Percentiles rank a stretch among this genome's conserved stretches.
phyloP scores from a whole-genome alignment of 2,329 filamentous ascomycete species.

The Exserohilum rostratum region DNA sequence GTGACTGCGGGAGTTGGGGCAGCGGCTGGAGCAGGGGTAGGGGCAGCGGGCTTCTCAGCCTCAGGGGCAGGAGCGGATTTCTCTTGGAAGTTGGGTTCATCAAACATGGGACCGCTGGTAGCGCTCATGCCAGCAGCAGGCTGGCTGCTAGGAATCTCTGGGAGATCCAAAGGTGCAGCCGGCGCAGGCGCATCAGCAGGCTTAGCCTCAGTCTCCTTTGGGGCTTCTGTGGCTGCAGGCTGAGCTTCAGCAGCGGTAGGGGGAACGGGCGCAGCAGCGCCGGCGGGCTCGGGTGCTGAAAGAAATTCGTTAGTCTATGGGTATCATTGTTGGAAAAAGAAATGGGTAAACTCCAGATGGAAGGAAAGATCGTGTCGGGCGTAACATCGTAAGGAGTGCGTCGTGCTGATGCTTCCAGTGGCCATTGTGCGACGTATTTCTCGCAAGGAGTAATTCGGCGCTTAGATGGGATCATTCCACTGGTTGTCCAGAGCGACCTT shows the following conservation, averaged over 20 bases:
- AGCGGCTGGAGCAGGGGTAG: slow-evolving; percentile 20
- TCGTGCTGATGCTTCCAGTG: neutral
- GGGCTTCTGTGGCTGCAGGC: slow-evolving; percentile 23
- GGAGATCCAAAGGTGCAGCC: slow-evolving; percentile 24
- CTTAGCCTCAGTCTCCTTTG: slow-evolving; percentile 27
- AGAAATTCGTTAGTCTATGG: slow-evolving; percentile 31
- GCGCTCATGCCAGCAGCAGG: slow-evolving; percentile 48
- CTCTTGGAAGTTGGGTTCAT: slow-evolving; percentile 39
- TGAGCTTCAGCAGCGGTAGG: slow-evolving; percentile 37
- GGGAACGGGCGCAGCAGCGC: slow-evolving; percentile 37
- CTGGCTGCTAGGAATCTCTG: slow-evolving; percentile 33
- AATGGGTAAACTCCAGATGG: neutral
- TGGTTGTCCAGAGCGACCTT: slow-evolving; percentile 24
- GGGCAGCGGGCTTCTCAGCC: slow-evolving; percentile 15
- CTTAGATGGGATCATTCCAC: slow-evolving; percentile 14
- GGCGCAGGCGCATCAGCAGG: slow-evolving; percentile 18
- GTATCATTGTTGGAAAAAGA: slow-evolving; percentile 19
- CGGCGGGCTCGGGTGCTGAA: slow-evolving; percentile 42
- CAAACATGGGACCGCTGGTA: slow-evolving; percentile 47
- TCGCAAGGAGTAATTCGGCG: neutral
- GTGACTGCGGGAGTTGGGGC: neutral
- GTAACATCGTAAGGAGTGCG: neutral
- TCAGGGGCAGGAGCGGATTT: slow-evolving; percentile 16
- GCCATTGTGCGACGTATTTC: neutral
- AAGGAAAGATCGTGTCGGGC: slow-evolving; percentile 1